Evolutionary conservation across 2,329 filamentous ascomycete genomes (phyloP), one percentile per base, ranked within the genome.

Genomic region (Penicillium decumbens): DNA sequence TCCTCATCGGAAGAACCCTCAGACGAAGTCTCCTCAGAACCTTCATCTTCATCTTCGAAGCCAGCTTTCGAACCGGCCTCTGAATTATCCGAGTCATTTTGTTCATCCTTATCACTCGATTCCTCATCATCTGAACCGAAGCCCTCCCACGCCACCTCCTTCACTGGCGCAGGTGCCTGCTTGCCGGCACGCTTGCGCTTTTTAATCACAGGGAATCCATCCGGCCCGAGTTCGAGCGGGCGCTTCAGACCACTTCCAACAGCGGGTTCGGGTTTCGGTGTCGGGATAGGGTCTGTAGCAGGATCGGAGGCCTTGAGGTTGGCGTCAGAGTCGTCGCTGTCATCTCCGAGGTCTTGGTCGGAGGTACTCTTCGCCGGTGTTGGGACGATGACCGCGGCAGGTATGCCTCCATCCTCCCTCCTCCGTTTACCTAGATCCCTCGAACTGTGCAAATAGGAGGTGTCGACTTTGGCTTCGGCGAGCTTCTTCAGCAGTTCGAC

Each of bases 201-300:
- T 64, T 87, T 85, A 44, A 97, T 82, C 2, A 95, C 76, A 0
- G 92, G 93, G 47, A 82, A 83, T 6, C 92, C 89, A 50, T 85
- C 82, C 1, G 88, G 83, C 54, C 89, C 89, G 8, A 89, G 59
- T 39, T 95, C 88, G 9, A 98, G 75, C 1, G 91, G 89, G 37
- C 91, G 80, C 68, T 97, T 97, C 51, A 98, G 71, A 6, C 93
- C 93, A 53, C 84, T 85, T 18, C 93, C 93, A 45, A 61, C 44
- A 10, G 55, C 51, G 25, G 55, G 43, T 29, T 42, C 49, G 67
- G 65, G 59, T 77, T 47, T 77, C 73, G 29, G 78, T 12, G 45
- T 50, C 20, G 45, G 35, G 28, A 56, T 49, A 10, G 50, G 50
- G 10, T 57, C 60, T 18, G 51, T 60, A 4, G 48, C 23, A 18